phyloP scores from a whole-genome alignment of 257 asterid genomes.

The Nicotiana benthamiana region DNA sequence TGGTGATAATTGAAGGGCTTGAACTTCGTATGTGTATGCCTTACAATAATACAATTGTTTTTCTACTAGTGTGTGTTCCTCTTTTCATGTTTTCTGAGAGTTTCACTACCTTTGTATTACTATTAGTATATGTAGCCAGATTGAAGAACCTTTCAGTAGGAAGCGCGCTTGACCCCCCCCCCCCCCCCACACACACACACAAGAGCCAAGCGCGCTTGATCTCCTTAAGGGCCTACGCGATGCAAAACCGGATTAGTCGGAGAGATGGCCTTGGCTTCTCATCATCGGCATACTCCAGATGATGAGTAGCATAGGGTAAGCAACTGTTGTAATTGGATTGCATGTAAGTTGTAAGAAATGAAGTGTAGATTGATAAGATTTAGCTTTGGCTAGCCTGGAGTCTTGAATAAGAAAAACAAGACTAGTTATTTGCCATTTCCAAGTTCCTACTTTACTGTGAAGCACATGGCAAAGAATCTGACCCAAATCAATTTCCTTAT shows the following conservation, averaged over 20 bases:
- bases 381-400: background rate
- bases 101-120: background rate
- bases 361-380: background rate
- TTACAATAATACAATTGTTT: background rate
- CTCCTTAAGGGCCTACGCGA: no score
- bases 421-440: background rate
- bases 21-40: background rate
- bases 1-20: conserved; percentile 21
- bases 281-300: background rate
- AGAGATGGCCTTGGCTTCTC: background rate
- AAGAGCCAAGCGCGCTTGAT: no score
- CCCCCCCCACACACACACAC: no score
- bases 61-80: background rate
- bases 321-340: background rate
- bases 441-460: background rate
- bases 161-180: background rate
- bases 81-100: background rate
- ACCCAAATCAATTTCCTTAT: background rate
- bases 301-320: background rate
- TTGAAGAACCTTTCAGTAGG: background rate
- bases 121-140: background rate
- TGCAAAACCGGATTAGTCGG: no score
- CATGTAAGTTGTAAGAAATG: background rate
- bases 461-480: background rate
- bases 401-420: background rate